These are phyloP conservation scores for Diplodia intermedia DNA, from an alignment of 2,329 filamentous ascomycete genomes.

Conservation along the genomic window DNA sequence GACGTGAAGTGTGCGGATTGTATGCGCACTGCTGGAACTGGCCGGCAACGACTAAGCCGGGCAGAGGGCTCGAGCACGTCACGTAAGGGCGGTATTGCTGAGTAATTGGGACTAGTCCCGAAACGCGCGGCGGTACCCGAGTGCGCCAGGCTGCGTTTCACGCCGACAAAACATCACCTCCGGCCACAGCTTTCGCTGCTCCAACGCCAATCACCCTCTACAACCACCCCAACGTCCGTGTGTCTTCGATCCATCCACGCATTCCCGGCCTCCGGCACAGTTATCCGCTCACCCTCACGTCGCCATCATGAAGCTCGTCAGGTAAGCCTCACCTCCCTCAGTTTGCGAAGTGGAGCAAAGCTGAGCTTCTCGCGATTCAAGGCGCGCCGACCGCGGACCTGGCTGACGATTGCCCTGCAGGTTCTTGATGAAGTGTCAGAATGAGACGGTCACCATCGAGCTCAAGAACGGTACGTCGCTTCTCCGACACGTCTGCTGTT, in stretches of 20 bases:
- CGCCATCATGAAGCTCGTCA: conserved; percentile 91
- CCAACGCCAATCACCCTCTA: not conserved
- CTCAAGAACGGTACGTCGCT: conserved; percentile 84
- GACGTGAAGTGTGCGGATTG: no score
- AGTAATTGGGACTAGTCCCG: conserved; percentile 3
- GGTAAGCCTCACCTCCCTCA: conserved; percentile 64
- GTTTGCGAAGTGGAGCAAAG: conserved; percentile 46
- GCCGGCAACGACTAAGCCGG: conserved; percentile 9
- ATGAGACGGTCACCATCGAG: conserved; percentile 98
- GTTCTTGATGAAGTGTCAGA: conserved; percentile 99
- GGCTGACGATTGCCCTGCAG: conserved; percentile 57
- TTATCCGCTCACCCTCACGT: not conserved
- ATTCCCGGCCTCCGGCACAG: not conserved
- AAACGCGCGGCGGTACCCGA: conserved; percentile 10
- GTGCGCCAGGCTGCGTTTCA: conserved; percentile 23
- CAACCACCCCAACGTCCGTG: not conserved
- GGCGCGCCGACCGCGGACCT: conserved; percentile 29
- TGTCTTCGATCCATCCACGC: not conserved
- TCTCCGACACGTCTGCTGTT: not conserved
- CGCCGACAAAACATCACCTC: conserved; percentile 31
- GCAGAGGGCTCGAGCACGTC: not conserved
- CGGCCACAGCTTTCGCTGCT: conserved; percentile 12
- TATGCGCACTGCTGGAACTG: not conserved
- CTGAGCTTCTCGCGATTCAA: conserved; percentile 54
- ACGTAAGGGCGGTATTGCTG: not conserved